phyloP scores from a whole-genome alignment of 2,329 filamentous ascomycete genomes.

The Chrysosporium queenslandicum region DNA sequence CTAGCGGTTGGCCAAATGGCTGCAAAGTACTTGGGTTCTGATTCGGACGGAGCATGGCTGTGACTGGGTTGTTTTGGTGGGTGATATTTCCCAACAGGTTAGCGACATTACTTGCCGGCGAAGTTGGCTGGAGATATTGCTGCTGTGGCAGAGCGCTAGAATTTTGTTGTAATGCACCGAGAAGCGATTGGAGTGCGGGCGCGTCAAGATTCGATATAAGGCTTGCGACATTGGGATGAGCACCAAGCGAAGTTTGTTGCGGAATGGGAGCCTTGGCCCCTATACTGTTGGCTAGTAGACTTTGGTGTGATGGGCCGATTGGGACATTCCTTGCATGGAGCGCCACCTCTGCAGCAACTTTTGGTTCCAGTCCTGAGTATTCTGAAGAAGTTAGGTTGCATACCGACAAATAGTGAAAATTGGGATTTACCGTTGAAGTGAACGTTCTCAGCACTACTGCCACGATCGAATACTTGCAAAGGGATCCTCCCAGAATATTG shows the following conservation, averaged over 20 bases:
- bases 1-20: slow-evolving; percentile 16
- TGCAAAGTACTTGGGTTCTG: neutral
- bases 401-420: slow-evolving; percentile 8
- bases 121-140: slow-evolving; percentile 2
- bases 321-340: slow-evolving; percentile 44
- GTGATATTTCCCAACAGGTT: slow-evolving; percentile 17
- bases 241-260: slow-evolving; percentile 23
- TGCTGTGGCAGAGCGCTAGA: slow-evolving; percentile 32
- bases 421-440: slow-evolving; percentile 56
- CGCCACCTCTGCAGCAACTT: slow-evolving; percentile 70
- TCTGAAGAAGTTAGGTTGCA: slow-evolving; percentile 40
- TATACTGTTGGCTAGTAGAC: slow-evolving; percentile 27
- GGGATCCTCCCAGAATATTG: slow-evolving; percentile 65
- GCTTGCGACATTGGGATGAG: slow-evolving; percentile 48
- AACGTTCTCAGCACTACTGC: slow-evolving; percentile 61
- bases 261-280: neutral
- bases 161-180: slow-evolving; percentile 48
- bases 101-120: slow-evolving; percentile 21
- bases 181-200: slow-evolving; percentile 58
- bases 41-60: neutral
- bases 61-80: slow-evolving; percentile 11
- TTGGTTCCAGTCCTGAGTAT: slow-evolving; percentile 72
- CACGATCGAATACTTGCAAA: slow-evolving; percentile 76
- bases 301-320: slow-evolving; percentile 26
- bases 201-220: slow-evolving; percentile 60